These are phyloP conservation scores for Cyberlindnera mrakii DNA, from an alignment of 805 yeast genomes.

Conservation along the genomic window DNA sequence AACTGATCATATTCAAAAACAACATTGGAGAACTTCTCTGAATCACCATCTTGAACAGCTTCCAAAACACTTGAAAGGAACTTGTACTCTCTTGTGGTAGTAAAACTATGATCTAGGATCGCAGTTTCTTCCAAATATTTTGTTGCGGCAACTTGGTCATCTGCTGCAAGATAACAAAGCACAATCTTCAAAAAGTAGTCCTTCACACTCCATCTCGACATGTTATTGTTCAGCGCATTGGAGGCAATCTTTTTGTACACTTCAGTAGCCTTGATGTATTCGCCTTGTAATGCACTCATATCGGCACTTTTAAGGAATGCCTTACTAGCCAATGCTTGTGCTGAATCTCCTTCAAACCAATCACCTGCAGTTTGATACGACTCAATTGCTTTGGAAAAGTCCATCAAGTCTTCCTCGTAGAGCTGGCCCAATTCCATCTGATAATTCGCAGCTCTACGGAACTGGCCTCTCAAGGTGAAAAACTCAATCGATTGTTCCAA, in stretches of 20 bases:
- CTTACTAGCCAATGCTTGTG: slow-evolving; percentile 84
- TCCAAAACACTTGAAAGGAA: slow-evolving; percentile 61
- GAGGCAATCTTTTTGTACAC: slow-evolving; percentile 75
- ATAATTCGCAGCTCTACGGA: slow-evolving; percentile 93
- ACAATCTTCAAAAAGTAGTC: slow-evolving; percentile 85
- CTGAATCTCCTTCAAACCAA: slow-evolving; percentile 91
- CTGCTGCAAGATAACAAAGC: slow-evolving; percentile 76
- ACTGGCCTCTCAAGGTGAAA: slow-evolving; percentile 88
- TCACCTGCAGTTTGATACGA: slow-evolving; percentile 93
- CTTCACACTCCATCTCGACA: slow-evolving; percentile 87
- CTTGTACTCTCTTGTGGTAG: slow-evolving; percentile 67
- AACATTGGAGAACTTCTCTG: slow-evolving; percentile 65
- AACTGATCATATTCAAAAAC: slow-evolving; percentile 84
- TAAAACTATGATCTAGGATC: slow-evolving; percentile 72
- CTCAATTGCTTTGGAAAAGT: slow-evolving; percentile 59
- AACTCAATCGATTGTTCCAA: slow-evolving; percentile 72
- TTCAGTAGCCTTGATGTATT: slow-evolving; percentile 69
- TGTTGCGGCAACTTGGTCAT: slow-evolving; percentile 81
- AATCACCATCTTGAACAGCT: slow-evolving; percentile 75
- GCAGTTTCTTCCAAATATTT: slow-evolving; percentile 59
- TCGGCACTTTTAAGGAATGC: slow-evolving; percentile 88
- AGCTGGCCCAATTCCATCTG: slow-evolving; percentile 85
- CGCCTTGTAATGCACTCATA: slow-evolving; percentile 68
- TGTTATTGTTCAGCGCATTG: slow-evolving; percentile 63
- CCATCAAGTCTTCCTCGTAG: slow-evolving; percentile 70